Evolutionary conservation across 1,284 basidiomycete species (phyloP).

Genomic region (Moesziomyces antarcticus): DNA sequence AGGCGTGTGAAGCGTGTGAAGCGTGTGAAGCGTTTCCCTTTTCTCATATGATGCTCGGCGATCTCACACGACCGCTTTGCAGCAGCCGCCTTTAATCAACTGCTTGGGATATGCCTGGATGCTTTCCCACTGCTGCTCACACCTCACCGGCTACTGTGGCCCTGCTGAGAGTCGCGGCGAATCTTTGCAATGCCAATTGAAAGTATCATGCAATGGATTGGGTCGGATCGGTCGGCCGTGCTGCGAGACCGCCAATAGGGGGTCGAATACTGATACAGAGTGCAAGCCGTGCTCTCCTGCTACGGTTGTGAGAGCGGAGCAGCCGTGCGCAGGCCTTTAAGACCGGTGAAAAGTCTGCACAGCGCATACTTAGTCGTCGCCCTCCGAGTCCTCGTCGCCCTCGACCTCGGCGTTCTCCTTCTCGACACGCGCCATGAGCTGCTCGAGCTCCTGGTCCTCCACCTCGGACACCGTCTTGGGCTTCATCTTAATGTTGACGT

Average conservation of each 20-base stretch:
- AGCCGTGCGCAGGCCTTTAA: not conserved
- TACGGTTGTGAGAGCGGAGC: not conserved
- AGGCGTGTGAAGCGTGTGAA: too few species aligned
- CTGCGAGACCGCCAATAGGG: not conserved
- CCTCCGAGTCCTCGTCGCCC: constrained; percentile 64
- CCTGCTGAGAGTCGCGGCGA: too few species aligned
- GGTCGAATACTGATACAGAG: constrained; percentile 15
- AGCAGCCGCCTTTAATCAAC: too few species aligned
- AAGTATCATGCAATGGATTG: too few species aligned
- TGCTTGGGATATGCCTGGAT: too few species aligned
- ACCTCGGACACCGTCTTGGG: constrained; percentile 67
- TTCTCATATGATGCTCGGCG: too few species aligned
- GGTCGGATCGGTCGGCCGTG: not conserved
- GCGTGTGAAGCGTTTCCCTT: too few species aligned
- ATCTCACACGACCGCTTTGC: too few species aligned
- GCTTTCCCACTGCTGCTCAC: too few species aligned
- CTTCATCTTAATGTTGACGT: constrained; percentile 95
- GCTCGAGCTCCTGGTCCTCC: constrained; percentile 67
- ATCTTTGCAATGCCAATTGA: too few species aligned
- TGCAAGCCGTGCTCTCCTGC: constrained; percentile 1
- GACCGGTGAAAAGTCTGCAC: too few species aligned
- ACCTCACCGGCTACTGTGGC: too few species aligned
- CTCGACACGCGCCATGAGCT: constrained; percentile 67
- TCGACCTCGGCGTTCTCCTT: constrained; percentile 68
- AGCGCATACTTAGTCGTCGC: constrained; percentile 31